Evolutionary conservation across 345 rosid species (phyloP).

Genomic region (Syzygium grande): DNA sequence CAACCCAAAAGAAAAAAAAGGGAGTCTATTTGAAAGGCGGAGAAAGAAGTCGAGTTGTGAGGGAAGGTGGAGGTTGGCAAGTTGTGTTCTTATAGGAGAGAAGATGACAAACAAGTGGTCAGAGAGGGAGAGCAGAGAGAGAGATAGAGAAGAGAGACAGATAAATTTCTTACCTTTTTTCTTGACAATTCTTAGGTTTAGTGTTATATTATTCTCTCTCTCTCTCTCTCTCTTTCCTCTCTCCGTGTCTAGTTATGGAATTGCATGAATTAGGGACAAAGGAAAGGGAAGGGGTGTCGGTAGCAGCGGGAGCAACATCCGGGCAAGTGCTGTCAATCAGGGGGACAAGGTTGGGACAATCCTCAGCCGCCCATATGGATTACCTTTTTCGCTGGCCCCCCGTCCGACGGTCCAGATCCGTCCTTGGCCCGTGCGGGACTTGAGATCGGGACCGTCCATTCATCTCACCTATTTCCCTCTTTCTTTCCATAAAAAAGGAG

Average conservation of each 20-base stretch:
- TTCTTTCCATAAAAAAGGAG: not conserved
- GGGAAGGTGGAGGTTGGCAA: not conserved
- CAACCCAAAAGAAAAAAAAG: not conserved
- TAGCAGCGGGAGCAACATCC: constrained; percentile 51
- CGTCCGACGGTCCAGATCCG: constrained; percentile 33
- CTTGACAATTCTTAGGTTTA: not conserved
- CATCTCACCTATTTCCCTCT: not conserved
- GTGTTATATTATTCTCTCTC: not conserved
- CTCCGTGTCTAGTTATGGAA: constrained; percentile 24
- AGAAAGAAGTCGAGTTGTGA: not conserved
- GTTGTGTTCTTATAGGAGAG: not conserved
- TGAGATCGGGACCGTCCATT: constrained; percentile 28
- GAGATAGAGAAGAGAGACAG: not conserved
- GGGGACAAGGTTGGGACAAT: constrained; percentile 83
- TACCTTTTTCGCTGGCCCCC: not conserved
- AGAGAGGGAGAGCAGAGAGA: not conserved
- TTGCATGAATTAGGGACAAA: constrained; percentile 53
- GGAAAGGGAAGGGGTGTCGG: constrained; percentile 75
- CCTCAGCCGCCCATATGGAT: constrained; percentile 50
- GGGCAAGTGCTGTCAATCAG: constrained; percentile 47
- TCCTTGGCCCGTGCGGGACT: constrained; percentile 13
- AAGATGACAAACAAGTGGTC: not conserved
- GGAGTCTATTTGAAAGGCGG: not conserved
- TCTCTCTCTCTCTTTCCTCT: constrained; percentile 8
- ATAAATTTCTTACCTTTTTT: not conserved